Conservation (phyloP, 23 red algal genomes). For the Chondrus crispus region DNA sequence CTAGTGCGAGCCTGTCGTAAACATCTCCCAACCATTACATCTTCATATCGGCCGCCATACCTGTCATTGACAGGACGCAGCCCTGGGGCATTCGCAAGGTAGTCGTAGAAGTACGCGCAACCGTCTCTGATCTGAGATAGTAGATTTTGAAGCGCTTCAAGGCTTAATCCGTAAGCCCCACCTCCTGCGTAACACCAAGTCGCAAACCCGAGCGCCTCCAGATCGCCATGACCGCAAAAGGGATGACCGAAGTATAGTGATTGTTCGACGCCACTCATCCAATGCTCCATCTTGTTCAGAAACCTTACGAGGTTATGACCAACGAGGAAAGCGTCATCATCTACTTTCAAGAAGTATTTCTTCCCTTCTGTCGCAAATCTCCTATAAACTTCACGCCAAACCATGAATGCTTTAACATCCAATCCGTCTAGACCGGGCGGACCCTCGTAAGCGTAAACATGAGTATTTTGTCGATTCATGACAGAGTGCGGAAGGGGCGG, state of each 20-base stretch:
- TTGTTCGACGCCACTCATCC: constrained; percentile 16
- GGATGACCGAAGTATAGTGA: constrained; percentile 47
- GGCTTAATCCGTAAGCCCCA: constrained; percentile 35
- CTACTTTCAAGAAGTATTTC: constrained; percentile 44
- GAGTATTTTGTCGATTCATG: constrained; percentile 8
- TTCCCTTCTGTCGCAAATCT: constrained; percentile 20
- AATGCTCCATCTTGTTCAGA: constrained; percentile 45
- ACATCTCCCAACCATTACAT: constrained; percentile 47
- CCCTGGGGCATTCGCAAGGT: neutral
- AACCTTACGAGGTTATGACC: constrained; percentile 46
- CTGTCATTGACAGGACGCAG: constrained; percentile 25
- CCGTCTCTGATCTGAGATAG: constrained; percentile 35
- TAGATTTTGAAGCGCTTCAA: constrained; percentile 23
- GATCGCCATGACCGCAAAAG: constrained; percentile 44
- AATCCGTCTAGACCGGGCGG: neutral
- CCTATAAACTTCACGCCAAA: neutral
- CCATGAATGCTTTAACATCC: constrained; percentile 17
- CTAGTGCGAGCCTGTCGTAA: constrained; percentile 36
- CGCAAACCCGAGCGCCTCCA: constrained; percentile 30
- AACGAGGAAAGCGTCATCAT: constrained; percentile 39
- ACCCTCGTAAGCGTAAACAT: neutral
- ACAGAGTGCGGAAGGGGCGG: constrained; percentile 6
- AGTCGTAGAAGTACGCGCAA: constrained; percentile 52
- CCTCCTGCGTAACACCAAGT: constrained; percentile 53
- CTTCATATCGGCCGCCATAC: constrained; percentile 40